Conservation (phyloP, 176 grass and related monocot species). For the Triticum monococcum region DNA sequence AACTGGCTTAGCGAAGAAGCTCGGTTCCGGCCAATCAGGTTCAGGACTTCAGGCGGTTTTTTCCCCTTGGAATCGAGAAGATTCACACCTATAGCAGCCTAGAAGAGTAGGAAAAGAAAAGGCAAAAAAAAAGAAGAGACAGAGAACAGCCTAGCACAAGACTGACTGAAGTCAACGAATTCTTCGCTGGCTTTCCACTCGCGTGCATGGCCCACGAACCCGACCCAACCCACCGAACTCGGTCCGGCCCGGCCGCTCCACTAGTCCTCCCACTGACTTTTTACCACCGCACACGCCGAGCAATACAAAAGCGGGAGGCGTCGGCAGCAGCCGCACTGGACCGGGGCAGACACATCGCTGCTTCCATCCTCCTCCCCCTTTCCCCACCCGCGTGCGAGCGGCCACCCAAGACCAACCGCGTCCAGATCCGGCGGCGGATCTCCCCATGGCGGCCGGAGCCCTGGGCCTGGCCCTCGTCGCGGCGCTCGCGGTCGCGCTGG, state of each 20-base stretch:
- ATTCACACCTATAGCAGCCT: slow-evolving; percentile 2
- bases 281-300: neutral
- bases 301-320: slow-evolving; percentile 24
- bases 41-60: neutral
- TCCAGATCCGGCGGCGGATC: slow-evolving; percentile 39
- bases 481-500: slow-evolving; percentile 31
- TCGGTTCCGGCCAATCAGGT: neutral
- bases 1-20: neutral
- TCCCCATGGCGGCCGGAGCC: slow-evolving; percentile 14
- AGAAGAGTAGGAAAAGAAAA: neutral
- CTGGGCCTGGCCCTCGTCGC: slow-evolving; percentile 25
- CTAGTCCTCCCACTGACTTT: neutral
- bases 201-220: slow-evolving; percentile 27
- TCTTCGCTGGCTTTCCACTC: neutral
- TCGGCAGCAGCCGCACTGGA: neutral
- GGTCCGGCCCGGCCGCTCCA: slow-evolving; percentile 21
- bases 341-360: neutral
- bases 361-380: neutral
- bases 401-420: neutral
- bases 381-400: neutral
- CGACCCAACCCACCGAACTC: slow-evolving; percentile 32
- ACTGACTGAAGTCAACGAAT: neutral
- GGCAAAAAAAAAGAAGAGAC: neutral
- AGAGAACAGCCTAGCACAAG: too few relatives aligned
- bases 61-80: neutral